Conservation (phyloP, 164 flowering plant genomes). For the Sextonia rubra region DNA sequence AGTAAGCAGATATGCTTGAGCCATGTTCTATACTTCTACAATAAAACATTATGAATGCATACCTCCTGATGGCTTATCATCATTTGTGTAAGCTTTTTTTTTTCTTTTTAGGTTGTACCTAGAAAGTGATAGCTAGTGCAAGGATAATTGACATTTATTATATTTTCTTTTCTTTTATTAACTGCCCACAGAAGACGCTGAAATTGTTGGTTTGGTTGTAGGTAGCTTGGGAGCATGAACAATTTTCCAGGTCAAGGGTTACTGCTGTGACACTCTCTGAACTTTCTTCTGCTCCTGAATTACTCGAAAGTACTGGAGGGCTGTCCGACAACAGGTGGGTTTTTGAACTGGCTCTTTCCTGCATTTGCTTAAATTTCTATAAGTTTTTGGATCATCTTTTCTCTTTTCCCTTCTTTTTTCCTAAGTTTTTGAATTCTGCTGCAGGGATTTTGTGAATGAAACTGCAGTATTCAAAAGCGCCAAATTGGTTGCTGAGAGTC, state of each 20-base stretch:
- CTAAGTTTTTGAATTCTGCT: slow-evolving; percentile 10
- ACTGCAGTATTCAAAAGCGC: slow-evolving; percentile 54
- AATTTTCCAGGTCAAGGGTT: slow-evolving; percentile 84
- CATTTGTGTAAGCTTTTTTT: no score
- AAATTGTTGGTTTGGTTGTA: slow-evolving; percentile 36
- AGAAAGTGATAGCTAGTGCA: background rate
- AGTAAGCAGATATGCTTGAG: slow-evolving; percentile 44
- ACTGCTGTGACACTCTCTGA: slow-evolving; percentile 92
- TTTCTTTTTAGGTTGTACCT: background rate
- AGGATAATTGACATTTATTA: background rate
- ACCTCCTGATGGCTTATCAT: background rate
- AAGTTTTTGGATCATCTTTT: background rate
- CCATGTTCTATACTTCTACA: background rate
- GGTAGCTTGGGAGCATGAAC: slow-evolving; percentile 99
- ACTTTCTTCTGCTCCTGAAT: slow-evolving; percentile 72
- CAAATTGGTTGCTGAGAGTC: slow-evolving; percentile 90
- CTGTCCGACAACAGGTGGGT: slow-evolving; percentile 70
- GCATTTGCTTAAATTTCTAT: no score
- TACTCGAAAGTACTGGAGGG: slow-evolving; percentile 77
- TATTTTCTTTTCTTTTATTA: background rate
- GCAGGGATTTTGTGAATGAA: slow-evolving; percentile 62
- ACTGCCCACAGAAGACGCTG: slow-evolving; percentile 13
- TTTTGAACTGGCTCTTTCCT: slow-evolving; percentile 7
- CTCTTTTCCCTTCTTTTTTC: background rate
- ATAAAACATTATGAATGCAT: background rate